Conservation (phyloP, 2,329 filamentous ascomycete genomes). For the Diaporthe eres region DNA sequence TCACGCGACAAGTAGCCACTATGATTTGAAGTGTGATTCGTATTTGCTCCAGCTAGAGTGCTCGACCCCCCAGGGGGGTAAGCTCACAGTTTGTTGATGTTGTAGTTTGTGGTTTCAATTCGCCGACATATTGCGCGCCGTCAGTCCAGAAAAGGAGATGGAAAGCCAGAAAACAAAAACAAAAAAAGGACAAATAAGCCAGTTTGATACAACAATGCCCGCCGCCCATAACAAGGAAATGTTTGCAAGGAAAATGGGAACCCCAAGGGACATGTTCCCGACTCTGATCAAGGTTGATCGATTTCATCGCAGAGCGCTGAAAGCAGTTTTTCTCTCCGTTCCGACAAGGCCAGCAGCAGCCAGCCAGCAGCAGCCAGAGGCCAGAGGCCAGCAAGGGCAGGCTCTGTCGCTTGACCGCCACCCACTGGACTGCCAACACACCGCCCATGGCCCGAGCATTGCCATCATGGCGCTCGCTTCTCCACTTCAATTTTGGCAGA, state of each 20-base stretch:
- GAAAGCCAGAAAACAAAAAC: conserved; percentile 32
- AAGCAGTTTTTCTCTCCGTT: conserved; percentile 13
- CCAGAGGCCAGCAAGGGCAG: conserved; percentile 13
- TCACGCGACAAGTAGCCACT: background rate
- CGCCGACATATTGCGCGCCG: conserved; percentile 33
- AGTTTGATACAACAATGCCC: conserved; percentile 35
- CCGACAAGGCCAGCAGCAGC: conserved; percentile 11
- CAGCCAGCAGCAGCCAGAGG: background rate
- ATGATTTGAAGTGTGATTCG: conserved; percentile 29
- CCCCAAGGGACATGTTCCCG: background rate
- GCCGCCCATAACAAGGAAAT: conserved; percentile 37
- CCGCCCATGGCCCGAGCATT: conserved; percentile 35
- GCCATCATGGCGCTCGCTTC: conserved; percentile 36
- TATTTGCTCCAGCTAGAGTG: conserved; percentile 38
- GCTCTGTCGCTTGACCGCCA: conserved; percentile 38
- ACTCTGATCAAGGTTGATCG: background rate
- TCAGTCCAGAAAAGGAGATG: conserved; percentile 16
- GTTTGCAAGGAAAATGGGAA: conserved; percentile 30
- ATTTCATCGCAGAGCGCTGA: conserved; percentile 22
- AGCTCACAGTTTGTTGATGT: conserved; percentile 32
- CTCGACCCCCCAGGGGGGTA: conserved; percentile 24
- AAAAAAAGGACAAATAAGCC: conserved; percentile 28
- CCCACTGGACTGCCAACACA: conserved; percentile 33
- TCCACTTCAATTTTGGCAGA: conserved; percentile 41
- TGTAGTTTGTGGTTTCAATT: conserved; percentile 22